Evolutionary conservation across 805 yeast genomes (phyloP), one percentile per base, ranked within the genome.

Genomic region (Candida piceae): DNA sequence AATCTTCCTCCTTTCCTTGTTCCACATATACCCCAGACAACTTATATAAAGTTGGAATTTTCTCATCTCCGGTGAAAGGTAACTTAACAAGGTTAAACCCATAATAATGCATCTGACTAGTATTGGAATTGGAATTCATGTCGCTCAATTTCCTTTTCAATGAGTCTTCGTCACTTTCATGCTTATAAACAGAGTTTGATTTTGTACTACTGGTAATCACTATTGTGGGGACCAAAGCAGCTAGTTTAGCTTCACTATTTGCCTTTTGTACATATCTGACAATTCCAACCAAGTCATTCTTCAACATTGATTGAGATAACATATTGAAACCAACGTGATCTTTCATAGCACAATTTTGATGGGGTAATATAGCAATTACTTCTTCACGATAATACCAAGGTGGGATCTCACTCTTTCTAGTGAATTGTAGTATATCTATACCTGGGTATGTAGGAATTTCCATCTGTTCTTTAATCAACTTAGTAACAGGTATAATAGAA

Each of bases 51-150:
- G 42, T 45, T 3, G 88, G 76, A 12, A 77, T 64, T 46, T 75
- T 74, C 44, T 78, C 82, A 55, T 88, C 96, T 45, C 85, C 95
- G 29, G 72, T 70, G 56, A 74, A 84, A 2, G 96, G 93, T 10
- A 87, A 53, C 31, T 79, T 63, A 10, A 69, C 68, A 44, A 79
- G 53, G 1, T 72, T 59, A 36, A 85, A 67, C 0, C 70, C 67
- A 40, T 72, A 63, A 15, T 53, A 40, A 11, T 53, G 50, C 9
- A n/a, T 16, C n/a, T 39, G 38, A 3, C 36, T 33, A 12, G 49
- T 57, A 6, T 40, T 46, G 5, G 29, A 24, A 2, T 37, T 35
- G 13, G 50, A 60, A 5, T 40, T 39, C 10, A 46, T 32, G 6
- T 48, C 39, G 21, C 58, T 47, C 5, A 38, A 29, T 11, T 26